A percentile compares a stretch with the other conserved stretches of the same genome.
Conservation (phyloP, 2,329 filamentous ascomycete species). For the Claviceps monticola region DNA sequence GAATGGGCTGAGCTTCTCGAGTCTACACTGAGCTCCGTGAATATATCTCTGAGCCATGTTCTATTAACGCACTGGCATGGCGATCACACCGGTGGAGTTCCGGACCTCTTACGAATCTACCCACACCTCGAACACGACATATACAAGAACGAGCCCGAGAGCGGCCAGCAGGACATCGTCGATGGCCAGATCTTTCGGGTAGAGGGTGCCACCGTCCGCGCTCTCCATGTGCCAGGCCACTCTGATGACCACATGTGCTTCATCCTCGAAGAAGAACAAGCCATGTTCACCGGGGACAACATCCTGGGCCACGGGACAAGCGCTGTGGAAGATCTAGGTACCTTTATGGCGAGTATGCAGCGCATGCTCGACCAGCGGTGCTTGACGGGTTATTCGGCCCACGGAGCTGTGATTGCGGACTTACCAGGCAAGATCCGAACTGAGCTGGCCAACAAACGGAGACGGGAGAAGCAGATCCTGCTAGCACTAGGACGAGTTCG, state of each 20-base stretch:
- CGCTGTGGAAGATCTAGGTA: conserved; percentile 54
- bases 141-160: conserved; percentile 42
- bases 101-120: conserved; percentile 33
- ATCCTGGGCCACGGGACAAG: conserved; percentile 61
- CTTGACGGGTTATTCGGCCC: conserved; percentile 42
- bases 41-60: conserved; percentile 19
- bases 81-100: conserved; percentile 55
- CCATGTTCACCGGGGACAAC: conserved; percentile 63
- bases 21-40: conserved; percentile 8
- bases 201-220: conserved; percentile 43
- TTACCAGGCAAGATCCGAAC: conserved; percentile 8
- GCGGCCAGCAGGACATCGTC: conserved; percentile 22
- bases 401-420: conserved; percentile 47
- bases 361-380: conserved; percentile 42
- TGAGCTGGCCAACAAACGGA: conserved; percentile 22
- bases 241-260: conserved; percentile 56
- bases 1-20: conserved; percentile 36
- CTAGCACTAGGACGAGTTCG: conserved; percentile 16
- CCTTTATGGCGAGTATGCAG: conserved; percentile 47
- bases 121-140: conserved; percentile 17
- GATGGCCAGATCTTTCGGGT: conserved; percentile 37
- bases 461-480: conserved; percentile 27
- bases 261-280: conserved; percentile 47
- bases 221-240: conserved; percentile 55
- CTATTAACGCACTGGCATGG: conserved; percentile 64